Evolutionary conservation across 331 rosid species (phyloP).

Genomic region (Telfairia occidentalis): DNA sequence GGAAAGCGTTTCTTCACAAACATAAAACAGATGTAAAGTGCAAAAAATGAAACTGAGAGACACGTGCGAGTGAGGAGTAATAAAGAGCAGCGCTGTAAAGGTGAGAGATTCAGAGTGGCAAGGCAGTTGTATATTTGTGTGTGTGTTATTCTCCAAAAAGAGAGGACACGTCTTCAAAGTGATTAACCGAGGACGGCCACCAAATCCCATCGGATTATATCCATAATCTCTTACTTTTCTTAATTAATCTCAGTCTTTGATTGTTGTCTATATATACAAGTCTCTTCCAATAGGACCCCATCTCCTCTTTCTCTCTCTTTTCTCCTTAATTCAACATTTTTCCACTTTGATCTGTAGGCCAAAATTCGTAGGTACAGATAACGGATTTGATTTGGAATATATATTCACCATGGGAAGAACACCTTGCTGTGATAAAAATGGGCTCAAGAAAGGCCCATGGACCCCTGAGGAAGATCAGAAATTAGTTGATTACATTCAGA

Average conservation of each 20-base stretch:
- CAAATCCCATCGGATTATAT: slow-evolving; percentile 65
- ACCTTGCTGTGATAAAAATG: slow-evolving; percentile 88
- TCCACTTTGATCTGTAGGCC: not conserved
- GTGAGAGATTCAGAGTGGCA: not conserved
- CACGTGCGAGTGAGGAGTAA: slow-evolving; percentile 8
- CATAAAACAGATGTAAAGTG: not conserved
- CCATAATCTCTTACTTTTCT: not conserved
- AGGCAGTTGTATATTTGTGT: not conserved
- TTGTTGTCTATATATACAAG: slow-evolving; percentile 46
- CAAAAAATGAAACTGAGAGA: not conserved
- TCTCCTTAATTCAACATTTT: not conserved
- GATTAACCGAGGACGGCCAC: slow-evolving; percentile 67
- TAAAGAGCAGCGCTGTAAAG: not conserved
- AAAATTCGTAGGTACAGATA: not conserved
- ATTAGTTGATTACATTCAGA: slow-evolving; percentile 59
- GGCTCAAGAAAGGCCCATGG: slow-evolving; percentile 98
- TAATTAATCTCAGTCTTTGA: not conserved
- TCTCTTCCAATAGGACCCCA: slow-evolving; percentile 36
- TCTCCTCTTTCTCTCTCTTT: not conserved
- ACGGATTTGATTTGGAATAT: not conserved
- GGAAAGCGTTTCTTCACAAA: too few species aligned
- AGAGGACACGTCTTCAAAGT: slow-evolving; percentile 57
- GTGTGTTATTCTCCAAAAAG: slow-evolving; percentile 1
- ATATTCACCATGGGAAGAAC: slow-evolving; percentile 59
- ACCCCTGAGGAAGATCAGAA: slow-evolving; percentile 83